Conservation (phyloP, 768 basidiomycete species). For the Porphyrellus cyaneotinctus region DNA sequence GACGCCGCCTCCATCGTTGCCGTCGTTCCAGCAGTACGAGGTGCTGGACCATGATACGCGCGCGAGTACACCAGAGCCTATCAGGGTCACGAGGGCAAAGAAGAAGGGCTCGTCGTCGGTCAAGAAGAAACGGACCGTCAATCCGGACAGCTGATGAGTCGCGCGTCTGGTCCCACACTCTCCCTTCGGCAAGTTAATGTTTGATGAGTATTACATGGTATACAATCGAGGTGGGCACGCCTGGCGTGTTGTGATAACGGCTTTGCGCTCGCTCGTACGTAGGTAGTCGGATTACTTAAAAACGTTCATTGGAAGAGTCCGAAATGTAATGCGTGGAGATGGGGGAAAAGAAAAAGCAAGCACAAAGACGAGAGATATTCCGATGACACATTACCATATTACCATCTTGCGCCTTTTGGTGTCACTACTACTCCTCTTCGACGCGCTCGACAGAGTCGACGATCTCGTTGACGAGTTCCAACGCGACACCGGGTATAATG, state of each 20-base stretch:
- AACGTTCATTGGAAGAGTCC: slow-evolving; percentile 14
- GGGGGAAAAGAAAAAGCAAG: background rate
- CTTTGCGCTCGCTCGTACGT: slow-evolving; percentile 17
- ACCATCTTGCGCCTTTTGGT: background rate
- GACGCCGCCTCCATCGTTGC: slow-evolving; percentile 34
- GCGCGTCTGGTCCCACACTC: background rate
- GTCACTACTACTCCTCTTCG: slow-evolving; percentile 54
- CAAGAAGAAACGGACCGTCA: slow-evolving; percentile 65
- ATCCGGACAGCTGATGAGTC: slow-evolving; percentile 18
- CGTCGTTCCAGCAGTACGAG: slow-evolving; percentile 53
- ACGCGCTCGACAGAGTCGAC: slow-evolving; percentile 91
- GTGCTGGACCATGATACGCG: slow-evolving; percentile 42
- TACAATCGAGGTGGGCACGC: slow-evolving; percentile 21
- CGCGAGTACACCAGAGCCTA: slow-evolving; percentile 61
- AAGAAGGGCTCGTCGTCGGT: slow-evolving; percentile 48
- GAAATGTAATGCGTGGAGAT: slow-evolving; percentile 14
- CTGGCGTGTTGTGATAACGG: slow-evolving; percentile 13
- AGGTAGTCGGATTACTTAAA: slow-evolving; percentile 9
- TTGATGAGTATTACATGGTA: slow-evolving; percentile 19
- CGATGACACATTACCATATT: background rate
- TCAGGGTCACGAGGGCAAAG: slow-evolving; percentile 71
- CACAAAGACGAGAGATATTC: slow-evolving; percentile 19
- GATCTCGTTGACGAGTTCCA: slow-evolving; percentile 91
- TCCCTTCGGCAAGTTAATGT: slow-evolving; percentile 3
- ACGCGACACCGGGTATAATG: slow-evolving; percentile 90